Evolutionary conservation across 2,329 filamentous ascomycete genomes (phyloP), one percentile per base, ranked within the genome.

Genomic region (Aspergillus pseudotamarii): DNA sequence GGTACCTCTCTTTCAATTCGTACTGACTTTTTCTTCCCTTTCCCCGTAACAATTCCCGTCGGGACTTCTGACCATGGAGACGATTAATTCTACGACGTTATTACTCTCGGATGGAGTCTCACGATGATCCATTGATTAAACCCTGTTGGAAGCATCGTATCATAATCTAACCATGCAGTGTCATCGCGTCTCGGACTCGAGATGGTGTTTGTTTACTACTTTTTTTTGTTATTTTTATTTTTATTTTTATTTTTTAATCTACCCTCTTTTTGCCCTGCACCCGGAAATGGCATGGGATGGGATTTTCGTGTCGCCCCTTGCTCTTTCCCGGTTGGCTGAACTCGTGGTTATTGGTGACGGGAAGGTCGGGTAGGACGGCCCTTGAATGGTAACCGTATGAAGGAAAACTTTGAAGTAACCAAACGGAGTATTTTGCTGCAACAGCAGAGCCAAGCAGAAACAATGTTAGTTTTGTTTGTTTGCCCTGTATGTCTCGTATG

Each of bases 301-400:
- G 53, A 60, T 51, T 41, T 34, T 57, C 57, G 28, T 34, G 21
- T 43, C n/a, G 21, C 62, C 66, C 67, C 67, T 70, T 70, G 68
- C 67, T 56, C 68, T 32, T 64, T 62, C 61, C 56, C 48, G 48
- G 51, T 65, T 67, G 45, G 59, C 38, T 62, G 59, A 61, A 64
- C 67, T 69, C 68, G 67, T 70, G 68, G 64, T 38, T 54, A 60
- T 50, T 55, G 32, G 51, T 55, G 51, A 55, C 51, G 30, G 51
- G 30, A 60, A 64, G 60, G 62, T 66, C 64, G 63, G 64, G 54
- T 66, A 65, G 63, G 63, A 66, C 63, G 65, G 65, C 60, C 63
- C 62, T 64, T 51, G 63, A 56, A 54, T 60, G 57, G 38, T 34
- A 41, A 36, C 58, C 57, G 57, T 59, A 38, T 34, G 12, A 2